Conservation (phyloP, 306 rosid genomes). For the Nissolia schottii region DNA sequence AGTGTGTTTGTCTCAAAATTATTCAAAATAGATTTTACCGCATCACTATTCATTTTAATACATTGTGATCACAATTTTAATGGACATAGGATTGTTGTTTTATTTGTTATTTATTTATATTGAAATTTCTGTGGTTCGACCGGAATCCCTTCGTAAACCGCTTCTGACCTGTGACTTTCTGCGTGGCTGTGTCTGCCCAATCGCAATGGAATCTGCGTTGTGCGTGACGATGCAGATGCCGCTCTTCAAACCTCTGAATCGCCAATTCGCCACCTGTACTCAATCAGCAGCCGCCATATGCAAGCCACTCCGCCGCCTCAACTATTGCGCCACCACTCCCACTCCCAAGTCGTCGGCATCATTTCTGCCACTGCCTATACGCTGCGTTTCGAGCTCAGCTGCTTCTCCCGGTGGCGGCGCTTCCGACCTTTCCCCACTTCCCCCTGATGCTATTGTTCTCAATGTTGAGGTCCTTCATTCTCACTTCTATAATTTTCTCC, state of each 20-base stretch:
- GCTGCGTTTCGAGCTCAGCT: slow-evolving; percentile 1
- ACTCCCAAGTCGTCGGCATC: not conserved
- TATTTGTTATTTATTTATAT: too few species aligned
- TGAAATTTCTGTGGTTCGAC: too few species aligned
- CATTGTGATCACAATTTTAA: too few species aligned
- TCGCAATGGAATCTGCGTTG: not conserved
- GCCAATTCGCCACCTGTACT: not conserved
- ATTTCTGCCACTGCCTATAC: not conserved
- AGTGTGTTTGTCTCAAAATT: too few species aligned
- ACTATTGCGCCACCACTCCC: not conserved
- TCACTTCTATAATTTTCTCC: not conserved
- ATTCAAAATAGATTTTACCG: too few species aligned
- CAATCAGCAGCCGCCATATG: not conserved
- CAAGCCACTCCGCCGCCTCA: not conserved
- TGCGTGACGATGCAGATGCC: not conserved
- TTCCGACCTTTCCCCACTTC: not conserved
- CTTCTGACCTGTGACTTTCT: not conserved
- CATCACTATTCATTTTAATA: too few species aligned
- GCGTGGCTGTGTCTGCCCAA: not conserved
- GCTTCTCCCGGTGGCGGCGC: not conserved
- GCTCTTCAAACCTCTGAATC: slow-evolving; percentile 11
- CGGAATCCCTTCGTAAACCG: too few species aligned
- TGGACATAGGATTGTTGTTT: too few species aligned
- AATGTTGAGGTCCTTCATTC: slow-evolving; percentile 16
- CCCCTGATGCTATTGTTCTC: slow-evolving; percentile 19